Base-by-base conservation (phyloP, 1,284 basidiomycete species). In the Trametes polyzona region DNA sequence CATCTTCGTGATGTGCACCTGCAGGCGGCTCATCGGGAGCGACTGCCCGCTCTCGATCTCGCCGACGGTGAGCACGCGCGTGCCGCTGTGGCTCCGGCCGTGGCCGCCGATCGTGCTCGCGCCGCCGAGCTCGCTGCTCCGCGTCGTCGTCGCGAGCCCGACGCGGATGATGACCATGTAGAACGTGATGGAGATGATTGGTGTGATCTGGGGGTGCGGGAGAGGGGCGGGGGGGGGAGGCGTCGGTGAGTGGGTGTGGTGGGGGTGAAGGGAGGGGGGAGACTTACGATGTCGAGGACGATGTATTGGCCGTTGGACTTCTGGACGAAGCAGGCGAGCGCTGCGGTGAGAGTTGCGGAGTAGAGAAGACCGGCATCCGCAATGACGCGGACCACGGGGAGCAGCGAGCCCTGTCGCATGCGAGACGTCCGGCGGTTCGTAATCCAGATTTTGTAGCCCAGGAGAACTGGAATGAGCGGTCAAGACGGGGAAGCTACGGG, bases 121-220 rank as follows among this genome's bases (percentile, higher is more conserved):
- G 32, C 19, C 12, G 33, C n/a, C n/a, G n/a, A n/a, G n/a, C n/a
- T 48, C 30, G 19, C 32, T 36, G 23, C 41, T 55, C 14, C 47
- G 40, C 11, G 29, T 8, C 10, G 35, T 26, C 24, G 53, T 17
- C 10, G 58, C 44, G 21, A 65, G 32, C 1, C 60, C 62, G 26
- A 64, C 58, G 4, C 64, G 62, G 47, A 68, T 60, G 55, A 68
- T 65, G 26, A 67, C 55, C 50, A 66, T 65, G 56, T 66, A 63
- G 40, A 64, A 61, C 9, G 53, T 47, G 29, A 63, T 58, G 19
- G 56, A 59, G 23, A 64, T 64, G 46, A 63, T 64, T 14, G 65
- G 57, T 30, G 54, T 52, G n/a, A 59, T 49, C 65, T 66, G 37
- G 3, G 17, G 11, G 6, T 21, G 16, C 37, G n/a, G 6, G 19